Base-by-base conservation (phyloP, 306 rosid genomes). In the Rubus parviflorus region DNA sequence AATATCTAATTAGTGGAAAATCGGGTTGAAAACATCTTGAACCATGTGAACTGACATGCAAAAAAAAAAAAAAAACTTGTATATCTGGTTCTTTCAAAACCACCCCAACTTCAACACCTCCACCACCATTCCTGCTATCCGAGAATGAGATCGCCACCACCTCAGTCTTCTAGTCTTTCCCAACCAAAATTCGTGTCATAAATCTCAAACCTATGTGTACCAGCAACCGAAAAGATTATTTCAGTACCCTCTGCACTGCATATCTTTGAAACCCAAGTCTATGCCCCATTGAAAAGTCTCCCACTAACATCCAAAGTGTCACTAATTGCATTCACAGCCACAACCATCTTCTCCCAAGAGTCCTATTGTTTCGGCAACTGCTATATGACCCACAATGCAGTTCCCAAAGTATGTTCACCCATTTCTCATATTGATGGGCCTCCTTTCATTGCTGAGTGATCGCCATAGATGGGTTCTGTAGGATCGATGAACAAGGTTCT, bases 101-200 rank as follows among this genome's bases (percentile, higher is more conserved):
- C 35, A 30, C 35, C 35, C 83, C 83, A 25, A 85, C 43, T 56
- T 85, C 81, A 15, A 81, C 38, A 53, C 79, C 81, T 46, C 88
- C 79, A 54, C 19, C 57, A 0, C 88, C 82, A 81, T 74, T 54
- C 61, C 46, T 75, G 17, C 30, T 65, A 9, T 81, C 80, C 1
- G 68, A 53, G 7, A 72, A 16, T 58, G 60, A 72, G 53, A 79
- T 15, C 30, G 79, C 78, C 37, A 81, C 37, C 5, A 85, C 9
- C 7, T 83, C 87, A 54, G 78, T 77, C 75, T 81, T 88, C 57
- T 20, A 88, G 87, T 35, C 20, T 73, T 40, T 85, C 86, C 87
- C 85, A 88, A 10, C 89, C 89, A 70, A 88, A 88, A 56, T 88
- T 86, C 49, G 61, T 60, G 23, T 37, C 17, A 30, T 83, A 84